phyloP scores from a whole-genome alignment of 257 asterid species.

The Rhazya stricta region DNA sequence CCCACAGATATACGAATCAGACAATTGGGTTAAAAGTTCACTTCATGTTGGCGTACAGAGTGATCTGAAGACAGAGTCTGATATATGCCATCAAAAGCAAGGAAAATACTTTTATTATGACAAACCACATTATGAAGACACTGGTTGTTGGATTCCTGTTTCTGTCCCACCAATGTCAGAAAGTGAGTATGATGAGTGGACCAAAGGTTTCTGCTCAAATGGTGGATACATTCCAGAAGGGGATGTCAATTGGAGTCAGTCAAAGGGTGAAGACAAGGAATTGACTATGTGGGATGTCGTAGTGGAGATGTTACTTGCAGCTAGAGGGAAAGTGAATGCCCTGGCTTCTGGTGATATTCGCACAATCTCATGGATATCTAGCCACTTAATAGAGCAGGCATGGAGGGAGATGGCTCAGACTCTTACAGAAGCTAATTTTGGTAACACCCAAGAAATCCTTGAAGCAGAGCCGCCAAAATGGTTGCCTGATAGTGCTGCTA shows the following conservation, averaged over 20 bases:
- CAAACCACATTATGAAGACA: slow-evolving; percentile 77
- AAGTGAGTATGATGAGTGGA: slow-evolving; percentile 77
- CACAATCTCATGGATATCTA: slow-evolving; percentile 60
- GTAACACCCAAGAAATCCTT: slow-evolving; percentile 61
- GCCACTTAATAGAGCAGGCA: slow-evolving; percentile 75
- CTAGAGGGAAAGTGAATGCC: slow-evolving; percentile 76
- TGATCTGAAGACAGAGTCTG: slow-evolving; percentile 24
- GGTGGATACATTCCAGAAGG: slow-evolving; percentile 74
- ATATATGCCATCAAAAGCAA: slow-evolving; percentile 27
- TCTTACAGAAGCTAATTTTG: slow-evolving; percentile 67
- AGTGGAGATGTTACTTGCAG: slow-evolving; percentile 81
- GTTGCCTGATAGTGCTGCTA: slow-evolving; percentile 90
- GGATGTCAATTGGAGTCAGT: slow-evolving; percentile 59
- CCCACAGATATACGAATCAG: slow-evolving; percentile 16
- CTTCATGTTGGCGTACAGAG: not conserved
- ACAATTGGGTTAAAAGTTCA: not conserved
- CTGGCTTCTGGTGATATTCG: slow-evolving; percentile 70
- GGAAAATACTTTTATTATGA: slow-evolving; percentile 73
- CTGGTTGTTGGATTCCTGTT: slow-evolving; percentile 97
- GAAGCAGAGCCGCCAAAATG: slow-evolving; percentile 94
- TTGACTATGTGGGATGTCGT: slow-evolving; percentile 99
- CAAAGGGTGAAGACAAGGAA: slow-evolving; percentile 60
- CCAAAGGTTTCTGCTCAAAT: slow-evolving; percentile 61
- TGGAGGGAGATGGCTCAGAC: slow-evolving; percentile 98
- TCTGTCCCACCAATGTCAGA: slow-evolving; percentile 95